Base-by-base conservation (phyloP, 345 rosid genomes). In the Linum tenue region DNA sequence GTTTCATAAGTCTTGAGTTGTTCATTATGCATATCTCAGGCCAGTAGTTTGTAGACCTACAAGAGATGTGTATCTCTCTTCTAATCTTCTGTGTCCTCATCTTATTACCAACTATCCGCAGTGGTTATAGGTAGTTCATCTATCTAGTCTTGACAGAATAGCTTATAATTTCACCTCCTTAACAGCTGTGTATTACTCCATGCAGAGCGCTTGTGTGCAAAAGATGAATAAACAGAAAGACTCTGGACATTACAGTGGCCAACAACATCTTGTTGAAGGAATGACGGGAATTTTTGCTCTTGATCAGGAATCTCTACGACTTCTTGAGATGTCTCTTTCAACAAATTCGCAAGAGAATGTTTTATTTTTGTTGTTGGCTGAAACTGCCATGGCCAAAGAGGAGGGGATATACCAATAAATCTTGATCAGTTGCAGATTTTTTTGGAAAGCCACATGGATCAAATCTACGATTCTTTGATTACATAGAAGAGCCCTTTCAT, bases 161-260 rank as follows among this genome's bases (percentile, higher is more conserved):
- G 10, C 9, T 43, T 43, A 43, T 40, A 31, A 55, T n/a, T n/a
- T 39, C 59, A 39, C 56, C 37, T 50, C 39, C 12, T 64, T 50
- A 58, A 43, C 50, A 43, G 50, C 5, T 55, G 4, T 60, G 57
- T 38, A 60, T 70, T 69, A 70, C 36, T 65, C 60, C 22, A 44
- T 76, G 58, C 87, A 90, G 96, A 92, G 81, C 85, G 97, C 22
- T 70, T 88, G 72, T 90, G 97, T 73, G 82, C 87, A 37, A 73
- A 83, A 73, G 96, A 89, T 41, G 85, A 71, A 40, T 84, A 83
- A 62, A 50, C 36, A 39, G 50, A 48, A 40, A 22, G 31, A 22
- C 31, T 22, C 31, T 22, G 31, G 31, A 22, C 31, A 22, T 22
- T 66, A 55, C 37, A 56, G 63, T 55, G 35, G 16, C 10, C 11